These are phyloP conservation scores for Mycoemilia scoparia DNA, from an alignment of 192 early-diverging fungal genomes.

Conservation along the genomic window DNA sequence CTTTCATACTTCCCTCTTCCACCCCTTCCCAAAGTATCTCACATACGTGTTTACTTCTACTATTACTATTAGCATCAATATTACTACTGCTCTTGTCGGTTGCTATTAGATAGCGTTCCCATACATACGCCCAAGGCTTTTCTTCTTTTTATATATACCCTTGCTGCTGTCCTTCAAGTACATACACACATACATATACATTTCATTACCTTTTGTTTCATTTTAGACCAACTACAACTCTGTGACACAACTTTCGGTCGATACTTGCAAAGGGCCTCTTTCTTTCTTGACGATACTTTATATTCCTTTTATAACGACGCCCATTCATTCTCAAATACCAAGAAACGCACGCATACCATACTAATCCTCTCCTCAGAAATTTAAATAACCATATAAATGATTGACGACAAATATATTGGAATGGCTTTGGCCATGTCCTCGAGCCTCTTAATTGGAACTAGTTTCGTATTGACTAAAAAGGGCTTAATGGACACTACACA, in stretches of 20 bases:
- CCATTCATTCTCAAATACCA: background rate
- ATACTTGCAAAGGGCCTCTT: background rate
- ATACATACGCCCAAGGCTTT: too few species aligned
- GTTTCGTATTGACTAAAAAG: constrained; percentile 87
- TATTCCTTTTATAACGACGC: constrained; percentile 2
- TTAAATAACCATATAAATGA: constrained; percentile 10
- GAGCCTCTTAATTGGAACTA: constrained; percentile 72
- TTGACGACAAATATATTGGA: constrained; percentile 66
- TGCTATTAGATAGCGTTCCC: too few species aligned
- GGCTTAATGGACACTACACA: constrained; percentile 67
- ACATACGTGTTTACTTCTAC: background rate
- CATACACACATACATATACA: background rate
- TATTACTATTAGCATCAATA: background rate
- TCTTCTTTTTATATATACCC: background rate
- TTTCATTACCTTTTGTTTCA: constrained; percentile 2
- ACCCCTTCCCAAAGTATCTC: background rate
- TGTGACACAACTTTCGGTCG: too few species aligned
- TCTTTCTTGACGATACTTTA: background rate
- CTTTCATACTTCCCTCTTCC: background rate
- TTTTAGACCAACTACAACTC: too few species aligned
- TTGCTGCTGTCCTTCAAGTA: background rate
- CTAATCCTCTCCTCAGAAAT: background rate
- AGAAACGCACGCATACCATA: constrained; percentile 1
- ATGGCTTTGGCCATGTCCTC: constrained; percentile 77
- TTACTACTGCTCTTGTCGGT: too few species aligned